phyloP scores from a whole-genome alignment of 441 rosid genomes.

The Biscutella auriculata region DNA sequence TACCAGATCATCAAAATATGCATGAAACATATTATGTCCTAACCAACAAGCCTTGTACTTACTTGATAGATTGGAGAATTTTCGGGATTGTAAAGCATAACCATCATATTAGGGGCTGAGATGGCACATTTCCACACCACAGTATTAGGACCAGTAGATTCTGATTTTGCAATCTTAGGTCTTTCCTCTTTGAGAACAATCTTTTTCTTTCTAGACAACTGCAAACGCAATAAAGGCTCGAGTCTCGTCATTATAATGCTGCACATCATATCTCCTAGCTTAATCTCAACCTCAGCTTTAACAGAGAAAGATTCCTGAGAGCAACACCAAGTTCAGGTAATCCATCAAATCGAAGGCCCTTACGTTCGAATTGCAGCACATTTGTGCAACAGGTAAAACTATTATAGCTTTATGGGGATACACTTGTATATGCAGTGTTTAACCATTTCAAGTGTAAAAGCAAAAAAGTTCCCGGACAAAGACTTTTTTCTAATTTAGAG shows the following conservation, averaged over 20 bases:
- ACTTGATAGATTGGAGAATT: constrained; percentile 76
- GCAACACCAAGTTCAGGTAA: constrained; percentile 6
- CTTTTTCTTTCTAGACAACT: constrained; percentile 56
- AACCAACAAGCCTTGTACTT: constrained; percentile 25
- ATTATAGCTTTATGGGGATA: neutral
- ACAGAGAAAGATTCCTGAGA: constrained; percentile 62
- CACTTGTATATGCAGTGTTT: neutral
- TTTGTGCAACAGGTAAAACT: neutral
- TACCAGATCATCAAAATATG: neutral
- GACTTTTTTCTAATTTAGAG: constrained; percentile 1
- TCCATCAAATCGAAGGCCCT: constrained; percentile 1
- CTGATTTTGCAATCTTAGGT: constrained; percentile 34
- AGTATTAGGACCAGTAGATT: constrained; percentile 38
- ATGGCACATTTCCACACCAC: constrained; percentile 80
- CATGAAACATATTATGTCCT: neutral
- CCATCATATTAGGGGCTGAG: constrained; percentile 75
- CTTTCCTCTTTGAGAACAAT: constrained; percentile 59
- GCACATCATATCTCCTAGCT: constrained; percentile 65
- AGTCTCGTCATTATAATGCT: constrained; percentile 55
- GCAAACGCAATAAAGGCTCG: constrained; percentile 67
- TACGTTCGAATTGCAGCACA: neutral
- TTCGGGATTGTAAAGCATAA: constrained; percentile 43
- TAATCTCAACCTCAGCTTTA: constrained; percentile 70
- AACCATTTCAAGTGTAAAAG: neutral
- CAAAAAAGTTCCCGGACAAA: neutral